A percentile compares a stretch with the other conserved stretches of the same genome.
Conservation (phyloP, 2,329 filamentous ascomycete species). For the Cladophialophora psammophila region DNA sequence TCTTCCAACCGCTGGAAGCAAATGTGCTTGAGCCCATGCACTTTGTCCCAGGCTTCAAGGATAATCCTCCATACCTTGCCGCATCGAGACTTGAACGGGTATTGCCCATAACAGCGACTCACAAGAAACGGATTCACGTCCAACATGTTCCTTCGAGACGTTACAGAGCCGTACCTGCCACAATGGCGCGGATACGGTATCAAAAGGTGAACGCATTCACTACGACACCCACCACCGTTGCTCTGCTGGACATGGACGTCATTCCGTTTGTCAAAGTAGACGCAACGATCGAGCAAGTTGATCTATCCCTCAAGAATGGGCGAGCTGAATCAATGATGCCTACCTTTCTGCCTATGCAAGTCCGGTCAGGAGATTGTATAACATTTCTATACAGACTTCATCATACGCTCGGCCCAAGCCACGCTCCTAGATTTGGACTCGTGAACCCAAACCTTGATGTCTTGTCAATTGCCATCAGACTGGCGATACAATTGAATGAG, state of each 20-base stretch:
- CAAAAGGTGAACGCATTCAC: slow-evolving; percentile 56
- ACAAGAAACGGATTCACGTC: slow-evolving; percentile 61
- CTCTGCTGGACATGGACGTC: slow-evolving; percentile 63
- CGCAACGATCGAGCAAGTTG: slow-evolving; percentile 58
- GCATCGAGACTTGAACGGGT: slow-evolving; percentile 65
- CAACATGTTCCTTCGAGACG: slow-evolving; percentile 60
- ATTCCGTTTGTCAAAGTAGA: slow-evolving; percentile 60
- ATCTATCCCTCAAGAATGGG: slow-evolving; percentile 57
- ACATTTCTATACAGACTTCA: slow-evolving; percentile 64
- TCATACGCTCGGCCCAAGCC: slow-evolving; percentile 44
- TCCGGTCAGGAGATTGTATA: slow-evolving; percentile 63
- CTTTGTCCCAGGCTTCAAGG: slow-evolving; percentile 56
- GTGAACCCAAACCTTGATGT: slow-evolving; percentile 45
- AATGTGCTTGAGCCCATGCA: slow-evolving; percentile 66
- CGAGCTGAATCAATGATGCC: slow-evolving; percentile 54
- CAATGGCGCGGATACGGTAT: slow-evolving; percentile 64
- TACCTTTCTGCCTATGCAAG: slow-evolving; percentile 49
- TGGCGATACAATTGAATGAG: slow-evolving; percentile 50
- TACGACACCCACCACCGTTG: slow-evolving; percentile 56
- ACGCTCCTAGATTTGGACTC: slow-evolving; percentile 33
- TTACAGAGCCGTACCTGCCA: slow-evolving; percentile 62
- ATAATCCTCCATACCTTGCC: slow-evolving; percentile 62
- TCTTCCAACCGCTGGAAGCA: slow-evolving; percentile 62
- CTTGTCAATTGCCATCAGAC: slow-evolving; percentile 57
- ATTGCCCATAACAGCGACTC: slow-evolving; percentile 58